A percentile compares a stretch with the other conserved stretches of the same genome.
These are phyloP conservation scores for Dendrobium officinale DNA, from an alignment of 106 monocot species.

Conservation along the genomic window DNA sequence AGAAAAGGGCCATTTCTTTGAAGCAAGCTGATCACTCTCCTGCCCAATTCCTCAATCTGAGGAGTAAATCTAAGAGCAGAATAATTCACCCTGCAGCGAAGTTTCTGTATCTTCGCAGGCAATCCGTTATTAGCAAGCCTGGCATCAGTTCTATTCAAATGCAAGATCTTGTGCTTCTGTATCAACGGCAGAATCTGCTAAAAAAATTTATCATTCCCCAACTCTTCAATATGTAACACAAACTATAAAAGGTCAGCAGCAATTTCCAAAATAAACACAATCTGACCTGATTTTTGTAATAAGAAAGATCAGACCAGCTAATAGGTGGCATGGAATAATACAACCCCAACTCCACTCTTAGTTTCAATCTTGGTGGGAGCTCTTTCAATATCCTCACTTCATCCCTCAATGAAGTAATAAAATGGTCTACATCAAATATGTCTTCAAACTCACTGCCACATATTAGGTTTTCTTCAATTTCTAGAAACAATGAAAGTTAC, in stretches of 20 bases:
- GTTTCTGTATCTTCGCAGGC: constrained; percentile 69
- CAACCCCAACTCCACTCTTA: constrained; percentile 54
- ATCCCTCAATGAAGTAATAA: constrained; percentile 80
- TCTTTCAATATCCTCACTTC: constrained; percentile 89
- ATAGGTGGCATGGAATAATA: constrained; percentile 76
- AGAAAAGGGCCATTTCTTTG: constrained; percentile 77
- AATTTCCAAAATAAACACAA: background rate
- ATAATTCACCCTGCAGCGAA: constrained; percentile 83
- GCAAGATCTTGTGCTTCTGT: constrained; percentile 72
- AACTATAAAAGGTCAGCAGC: background rate
- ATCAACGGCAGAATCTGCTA: constrained; percentile 86
- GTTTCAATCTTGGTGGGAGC: constrained; percentile 77
- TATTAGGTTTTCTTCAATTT: background rate
- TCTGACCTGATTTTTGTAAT: constrained; percentile 70
- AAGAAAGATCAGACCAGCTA: constrained; percentile 92
- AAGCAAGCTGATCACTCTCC: constrained; percentile 52
- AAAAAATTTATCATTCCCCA: background rate
- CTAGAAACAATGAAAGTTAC: background rate
- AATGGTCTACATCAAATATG: constrained; percentile 96
- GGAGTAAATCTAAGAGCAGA: constrained; percentile 68
- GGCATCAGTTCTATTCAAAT: constrained; percentile 84
- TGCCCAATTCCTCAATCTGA: constrained; percentile 84
- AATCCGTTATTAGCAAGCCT: constrained; percentile 87
- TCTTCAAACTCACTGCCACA: constrained; percentile 81
- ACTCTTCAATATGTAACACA: background rate